A percentile compares a stretch with the other conserved stretches of the same genome.
These are phyloP conservation scores for Lepraria neglecta DNA, from an alignment of 495 filamentous ascomycete species.

Conservation along the genomic window DNA sequence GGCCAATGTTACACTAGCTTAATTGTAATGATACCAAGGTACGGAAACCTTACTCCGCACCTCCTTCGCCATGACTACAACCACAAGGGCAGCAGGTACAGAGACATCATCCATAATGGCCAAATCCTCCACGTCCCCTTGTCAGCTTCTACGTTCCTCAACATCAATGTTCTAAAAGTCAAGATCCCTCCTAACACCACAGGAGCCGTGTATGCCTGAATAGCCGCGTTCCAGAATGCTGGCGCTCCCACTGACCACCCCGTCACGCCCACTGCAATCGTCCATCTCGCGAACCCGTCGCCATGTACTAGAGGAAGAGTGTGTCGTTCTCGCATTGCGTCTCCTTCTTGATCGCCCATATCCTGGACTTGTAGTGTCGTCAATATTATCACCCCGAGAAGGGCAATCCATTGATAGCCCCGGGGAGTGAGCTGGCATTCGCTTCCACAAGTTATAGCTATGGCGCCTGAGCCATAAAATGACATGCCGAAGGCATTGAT, in stretches of 20 bases:
- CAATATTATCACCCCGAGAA: conserved; percentile 39
- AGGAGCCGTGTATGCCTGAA: no score
- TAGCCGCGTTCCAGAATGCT: conserved; percentile 30
- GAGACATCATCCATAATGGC: no score
- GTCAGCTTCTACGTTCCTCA: no score
- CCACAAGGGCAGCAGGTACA: no score
- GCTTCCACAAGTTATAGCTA: conserved; percentile 20
- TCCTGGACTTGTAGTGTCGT: conserved; percentile 48
- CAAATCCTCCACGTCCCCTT: no score
- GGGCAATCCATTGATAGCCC: conserved; percentile 36
- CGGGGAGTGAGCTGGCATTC: conserved; percentile 7
- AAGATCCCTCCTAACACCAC: no score
- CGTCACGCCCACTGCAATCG: conserved; percentile 32
- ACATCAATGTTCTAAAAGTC: no score
- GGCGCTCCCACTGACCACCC: conserved; percentile 38
- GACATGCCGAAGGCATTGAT: conserved; percentile 39
- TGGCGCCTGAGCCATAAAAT: conserved; percentile 30
- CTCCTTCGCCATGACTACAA: no score
- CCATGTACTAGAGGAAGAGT: conserved; percentile 39
- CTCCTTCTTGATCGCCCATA: conserved; percentile 41
- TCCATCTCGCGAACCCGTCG: conserved; percentile 34
- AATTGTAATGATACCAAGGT: no score
- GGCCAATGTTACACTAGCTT: no score
- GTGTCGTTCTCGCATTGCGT: conserved; percentile 35
- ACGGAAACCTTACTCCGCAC: no score